Evolutionary conservation across 2,329 filamentous ascomycete genomes (phyloP).

Genomic region (Fusarium agapanthi): DNA sequence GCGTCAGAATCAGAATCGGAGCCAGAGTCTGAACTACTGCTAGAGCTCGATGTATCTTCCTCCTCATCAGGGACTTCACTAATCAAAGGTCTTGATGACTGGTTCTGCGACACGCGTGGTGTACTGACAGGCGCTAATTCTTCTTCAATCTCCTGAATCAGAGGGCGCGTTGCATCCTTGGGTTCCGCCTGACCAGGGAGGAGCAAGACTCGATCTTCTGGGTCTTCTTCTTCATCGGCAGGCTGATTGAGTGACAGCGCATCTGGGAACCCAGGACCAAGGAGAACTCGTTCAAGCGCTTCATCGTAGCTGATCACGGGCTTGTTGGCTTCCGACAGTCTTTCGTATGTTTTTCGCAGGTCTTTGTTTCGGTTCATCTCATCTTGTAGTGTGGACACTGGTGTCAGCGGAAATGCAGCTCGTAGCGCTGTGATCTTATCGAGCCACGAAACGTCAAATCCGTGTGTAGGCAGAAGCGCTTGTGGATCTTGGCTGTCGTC

Average conservation of each 20-base stretch:
- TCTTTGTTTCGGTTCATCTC: conserved; percentile 49
- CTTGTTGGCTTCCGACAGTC: conserved; percentile 46
- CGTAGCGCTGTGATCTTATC: conserved; percentile 50
- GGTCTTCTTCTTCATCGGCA: neutral
- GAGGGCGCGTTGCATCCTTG: conserved; percentile 32
- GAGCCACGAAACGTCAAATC: conserved; percentile 32
- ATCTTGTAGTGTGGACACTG: conserved; percentile 48
- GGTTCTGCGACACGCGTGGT: neutral
- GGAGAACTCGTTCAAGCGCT: conserved; percentile 44
- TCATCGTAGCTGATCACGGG: conserved; percentile 46
- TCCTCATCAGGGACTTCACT: conserved; percentile 10
- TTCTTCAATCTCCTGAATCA: conserved; percentile 43
- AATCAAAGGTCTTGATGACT: neutral
- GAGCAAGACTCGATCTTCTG: conserved; percentile 8
- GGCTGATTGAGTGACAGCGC: neutral
- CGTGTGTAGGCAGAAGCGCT: neutral
- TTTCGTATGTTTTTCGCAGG: conserved; percentile 50
- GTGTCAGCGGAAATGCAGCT: conserved; percentile 54
- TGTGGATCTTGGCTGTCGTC: neutral
- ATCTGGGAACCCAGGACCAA: conserved; percentile 2
- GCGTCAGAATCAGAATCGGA: conserved; percentile 41
- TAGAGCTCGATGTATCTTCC: conserved; percentile 27
- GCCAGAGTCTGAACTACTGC: conserved; percentile 42
- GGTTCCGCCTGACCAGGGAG: conserved; percentile 5
- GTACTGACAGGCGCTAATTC: neutral